phyloP scores from a whole-genome alignment of 2,329 filamentous ascomycete species.

The Claviceps cyperi region DNA sequence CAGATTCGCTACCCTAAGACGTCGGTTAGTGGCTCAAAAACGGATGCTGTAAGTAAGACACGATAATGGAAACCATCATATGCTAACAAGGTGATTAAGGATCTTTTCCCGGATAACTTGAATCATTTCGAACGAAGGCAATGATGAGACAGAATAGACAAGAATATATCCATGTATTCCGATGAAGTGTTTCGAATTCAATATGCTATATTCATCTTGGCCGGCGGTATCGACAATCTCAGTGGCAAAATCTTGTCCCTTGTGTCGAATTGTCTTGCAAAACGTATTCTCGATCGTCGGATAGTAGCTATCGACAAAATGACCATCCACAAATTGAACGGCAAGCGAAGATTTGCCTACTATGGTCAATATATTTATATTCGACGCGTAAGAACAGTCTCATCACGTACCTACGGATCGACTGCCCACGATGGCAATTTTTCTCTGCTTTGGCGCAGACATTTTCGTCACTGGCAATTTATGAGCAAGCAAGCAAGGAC shows the following conservation, averaged over 20 bases:
- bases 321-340: slow-evolving; percentile 91
- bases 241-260: slow-evolving; percentile 83
- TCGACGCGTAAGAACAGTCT: not conserved
- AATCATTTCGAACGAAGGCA: slow-evolving; percentile 95
- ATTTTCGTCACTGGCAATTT: slow-evolving; percentile 24
- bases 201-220: slow-evolving; percentile 96
- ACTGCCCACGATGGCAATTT: slow-evolving; percentile 91
- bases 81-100: slow-evolving; percentile 73
- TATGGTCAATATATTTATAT: not conserved
- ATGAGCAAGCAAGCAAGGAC: not conserved
- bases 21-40: not conserved
- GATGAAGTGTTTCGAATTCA: slow-evolving; percentile 98
- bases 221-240: slow-evolving; percentile 98
- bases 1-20: slow-evolving; percentile 68
- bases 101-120: slow-evolving; percentile 95
- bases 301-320: slow-evolving; percentile 98
- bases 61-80: slow-evolving; percentile 5
- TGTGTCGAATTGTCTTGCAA: slow-evolving; percentile 85
- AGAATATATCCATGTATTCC: slow-evolving; percentile 98
- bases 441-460: slow-evolving; percentile 71
- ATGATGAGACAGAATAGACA: slow-evolving; percentile 91
- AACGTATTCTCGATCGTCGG: slow-evolving; percentile 99
- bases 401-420: slow-evolving; percentile 54
- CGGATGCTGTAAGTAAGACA: not conserved
- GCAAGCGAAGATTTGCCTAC: slow-evolving; percentile 94